Evolutionary conservation across 179 eudicot genomes (phyloP).

Genomic region (Gypsophila paniculata): DNA sequence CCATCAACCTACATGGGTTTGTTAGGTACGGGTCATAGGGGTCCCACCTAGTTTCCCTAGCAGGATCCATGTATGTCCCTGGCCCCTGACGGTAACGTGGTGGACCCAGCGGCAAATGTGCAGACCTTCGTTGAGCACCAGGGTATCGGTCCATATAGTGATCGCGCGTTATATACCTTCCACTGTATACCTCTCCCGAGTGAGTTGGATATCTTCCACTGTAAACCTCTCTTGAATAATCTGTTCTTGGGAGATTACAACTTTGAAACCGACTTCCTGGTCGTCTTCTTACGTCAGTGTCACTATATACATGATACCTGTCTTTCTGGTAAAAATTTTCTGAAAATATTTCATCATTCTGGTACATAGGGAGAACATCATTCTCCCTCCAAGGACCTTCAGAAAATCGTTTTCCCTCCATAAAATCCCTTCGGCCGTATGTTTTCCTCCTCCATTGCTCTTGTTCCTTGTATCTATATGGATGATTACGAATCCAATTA

Average conservation of each 20-base stretch:
- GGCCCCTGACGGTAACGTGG: constrained; percentile 24
- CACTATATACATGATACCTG: constrained; percentile 22
- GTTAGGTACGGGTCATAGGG: constrained; percentile 26
- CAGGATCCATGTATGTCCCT: constrained; percentile 24
- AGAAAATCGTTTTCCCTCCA: constrained; percentile 29
- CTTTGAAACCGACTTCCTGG: constrained; percentile 29
- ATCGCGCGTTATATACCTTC: constrained; percentile 31
- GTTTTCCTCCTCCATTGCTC: constrained; percentile 41
- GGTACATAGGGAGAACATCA: constrained; percentile 34
- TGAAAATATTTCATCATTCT: constrained; percentile 29
- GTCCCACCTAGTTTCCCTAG: constrained; percentile 29
- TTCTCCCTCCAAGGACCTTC: constrained; percentile 31
- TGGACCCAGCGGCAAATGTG: constrained; percentile 37
- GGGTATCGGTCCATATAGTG: constrained; percentile 39
- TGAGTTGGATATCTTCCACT: constrained; percentile 30
- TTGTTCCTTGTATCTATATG: constrained; percentile 25
- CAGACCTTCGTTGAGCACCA: constrained; percentile 43
- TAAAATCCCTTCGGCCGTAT: constrained; percentile 18
- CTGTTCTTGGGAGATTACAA: constrained; percentile 28
- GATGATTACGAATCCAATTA: constrained; percentile 22
- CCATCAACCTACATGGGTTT: constrained; percentile 34
- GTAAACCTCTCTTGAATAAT: constrained; percentile 49
- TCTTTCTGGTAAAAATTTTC: constrained; percentile 36
- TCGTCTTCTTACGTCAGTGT: constrained; percentile 25
- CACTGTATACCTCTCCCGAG: constrained; percentile 43